Evolutionary conservation across 2,329 filamentous ascomycete species (phyloP).

Genomic region (Clonostachys rhizophaga): DNA sequence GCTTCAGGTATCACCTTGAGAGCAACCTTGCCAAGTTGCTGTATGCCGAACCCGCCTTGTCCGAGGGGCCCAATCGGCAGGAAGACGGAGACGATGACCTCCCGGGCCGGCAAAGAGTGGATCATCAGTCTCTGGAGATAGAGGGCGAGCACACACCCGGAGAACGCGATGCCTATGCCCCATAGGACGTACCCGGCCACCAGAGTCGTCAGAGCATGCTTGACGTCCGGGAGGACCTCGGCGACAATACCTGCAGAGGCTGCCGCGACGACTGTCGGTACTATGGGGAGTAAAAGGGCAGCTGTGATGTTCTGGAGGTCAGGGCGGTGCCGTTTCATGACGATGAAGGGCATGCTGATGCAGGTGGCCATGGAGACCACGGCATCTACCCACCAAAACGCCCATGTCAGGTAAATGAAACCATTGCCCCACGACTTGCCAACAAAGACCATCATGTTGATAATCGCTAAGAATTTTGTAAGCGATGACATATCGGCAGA

Average conservation of each 20-base stretch:
- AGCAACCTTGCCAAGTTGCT: conserved; percentile 45
- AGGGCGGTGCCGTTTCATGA: conserved; percentile 40
- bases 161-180: conserved; percentile 54
- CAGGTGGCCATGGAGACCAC: conserved; percentile 47
- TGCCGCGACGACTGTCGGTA: conserved; percentile 61
- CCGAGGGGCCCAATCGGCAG: conserved; percentile 63
- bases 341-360: conserved; percentile 50
- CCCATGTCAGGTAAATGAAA: conserved; percentile 50
- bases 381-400: conserved; percentile 53
- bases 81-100: conserved; percentile 65
- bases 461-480: conserved; percentile 35
- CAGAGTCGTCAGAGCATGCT: conserved; percentile 56
- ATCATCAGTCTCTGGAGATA: conserved; percentile 67
- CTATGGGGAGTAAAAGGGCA: conserved; percentile 60
- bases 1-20: conserved; percentile 30
- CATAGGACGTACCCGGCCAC: conserved; percentile 64
- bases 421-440: conserved; percentile 57
- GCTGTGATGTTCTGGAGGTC: conserved; percentile 57
- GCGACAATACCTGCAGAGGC: conserved; percentile 62
- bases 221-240: conserved; percentile 46
- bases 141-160: conserved; percentile 58
- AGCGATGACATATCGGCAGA: background rate
- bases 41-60: conserved; percentile 57
- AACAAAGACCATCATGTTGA: conserved; percentile 58
- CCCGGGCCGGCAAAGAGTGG: conserved; percentile 60